A percentile compares a stretch with the other conserved stretches of the same genome.
phyloP scores from a whole-genome alignment of 139 green algal genomes.

The Ettlia oleoabundans region DNA sequence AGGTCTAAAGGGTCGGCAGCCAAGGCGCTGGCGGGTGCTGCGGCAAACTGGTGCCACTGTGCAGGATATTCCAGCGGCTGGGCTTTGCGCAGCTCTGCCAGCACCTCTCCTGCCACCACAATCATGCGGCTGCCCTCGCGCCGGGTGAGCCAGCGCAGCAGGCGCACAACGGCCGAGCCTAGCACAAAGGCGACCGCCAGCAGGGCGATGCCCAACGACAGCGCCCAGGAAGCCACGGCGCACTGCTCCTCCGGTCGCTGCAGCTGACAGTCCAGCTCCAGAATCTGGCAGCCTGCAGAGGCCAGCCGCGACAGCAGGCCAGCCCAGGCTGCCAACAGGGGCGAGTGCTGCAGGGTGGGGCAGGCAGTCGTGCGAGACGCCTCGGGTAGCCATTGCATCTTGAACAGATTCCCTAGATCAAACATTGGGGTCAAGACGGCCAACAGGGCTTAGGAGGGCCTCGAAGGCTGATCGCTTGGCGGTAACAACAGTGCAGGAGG shows the following conservation, averaged over 20 bases:
- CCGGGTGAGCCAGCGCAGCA: conserved; percentile 13
- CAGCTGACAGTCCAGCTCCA: background rate
- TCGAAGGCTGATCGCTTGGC: too few species aligned
- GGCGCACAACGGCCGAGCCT: background rate
- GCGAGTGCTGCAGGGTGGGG: background rate
- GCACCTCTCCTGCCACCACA: background rate
- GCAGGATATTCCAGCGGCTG: background rate
- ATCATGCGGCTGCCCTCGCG: conserved; percentile 11
- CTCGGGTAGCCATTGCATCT: too few species aligned
- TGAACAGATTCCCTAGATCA: too few species aligned
- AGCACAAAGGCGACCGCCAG: background rate
- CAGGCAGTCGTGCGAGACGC: too few species aligned
- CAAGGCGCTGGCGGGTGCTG: background rate
- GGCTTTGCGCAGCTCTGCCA: background rate
- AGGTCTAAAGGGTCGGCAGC: conserved; percentile 15
- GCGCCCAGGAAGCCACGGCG: background rate
- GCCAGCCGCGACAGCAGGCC: background rate
- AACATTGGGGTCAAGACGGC: too few species aligned
- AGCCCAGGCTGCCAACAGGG: conserved; percentile 11
- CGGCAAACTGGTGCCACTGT: background rate
- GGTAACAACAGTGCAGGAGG: too few species aligned
- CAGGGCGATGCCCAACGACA: background rate
- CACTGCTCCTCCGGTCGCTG: background rate
- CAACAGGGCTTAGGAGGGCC: too few species aligned
- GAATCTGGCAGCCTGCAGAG: background rate